These are phyloP conservation scores for Saccharomycopsis babjevae DNA, from an alignment of 805 yeast species.

Conservation along the genomic window DNA sequence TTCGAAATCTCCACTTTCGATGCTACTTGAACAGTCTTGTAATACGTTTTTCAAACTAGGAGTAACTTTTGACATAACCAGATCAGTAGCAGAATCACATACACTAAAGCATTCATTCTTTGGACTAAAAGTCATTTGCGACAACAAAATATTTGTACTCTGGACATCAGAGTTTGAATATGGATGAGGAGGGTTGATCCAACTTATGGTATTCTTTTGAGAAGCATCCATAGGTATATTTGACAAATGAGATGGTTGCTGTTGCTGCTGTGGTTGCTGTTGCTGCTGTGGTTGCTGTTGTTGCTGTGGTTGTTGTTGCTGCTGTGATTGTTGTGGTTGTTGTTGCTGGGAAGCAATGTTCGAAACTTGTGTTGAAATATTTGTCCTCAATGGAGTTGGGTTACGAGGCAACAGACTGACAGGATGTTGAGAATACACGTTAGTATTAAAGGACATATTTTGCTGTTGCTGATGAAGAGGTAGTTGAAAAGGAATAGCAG, in stretches of 20 bases:
- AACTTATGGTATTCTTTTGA: not conserved
- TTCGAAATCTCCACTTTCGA: constrained; percentile 13
- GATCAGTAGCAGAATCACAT: constrained; percentile 11
- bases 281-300: not conserved
- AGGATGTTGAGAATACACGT: not conserved
- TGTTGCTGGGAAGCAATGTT: not conserved
- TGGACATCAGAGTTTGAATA: not conserved
- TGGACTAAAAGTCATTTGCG: not conserved
- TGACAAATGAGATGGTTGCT: not conserved
- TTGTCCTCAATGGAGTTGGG: not conserved
- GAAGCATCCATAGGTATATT: not conserved
- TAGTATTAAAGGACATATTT: not conserved
- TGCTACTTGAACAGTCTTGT: constrained; percentile 12
- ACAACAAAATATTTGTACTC: not conserved
- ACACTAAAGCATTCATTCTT: not conserved
- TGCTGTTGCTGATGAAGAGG: not conserved
- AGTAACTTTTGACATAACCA: constrained; percentile 6
- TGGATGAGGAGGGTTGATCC: not conserved
- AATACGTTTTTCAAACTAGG: constrained; percentile 1
- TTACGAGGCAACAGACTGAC: not conserved
- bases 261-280: not conserved
- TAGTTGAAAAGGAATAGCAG: too few relatives aligned
- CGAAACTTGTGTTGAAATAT: not conserved
- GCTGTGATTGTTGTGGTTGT: not conserved
- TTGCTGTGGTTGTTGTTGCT: not conserved